These are phyloP conservation scores for Exutisphaerella laricina DNA, from an alignment of 2,329 filamentous ascomycete species.

Conservation along the genomic window DNA sequence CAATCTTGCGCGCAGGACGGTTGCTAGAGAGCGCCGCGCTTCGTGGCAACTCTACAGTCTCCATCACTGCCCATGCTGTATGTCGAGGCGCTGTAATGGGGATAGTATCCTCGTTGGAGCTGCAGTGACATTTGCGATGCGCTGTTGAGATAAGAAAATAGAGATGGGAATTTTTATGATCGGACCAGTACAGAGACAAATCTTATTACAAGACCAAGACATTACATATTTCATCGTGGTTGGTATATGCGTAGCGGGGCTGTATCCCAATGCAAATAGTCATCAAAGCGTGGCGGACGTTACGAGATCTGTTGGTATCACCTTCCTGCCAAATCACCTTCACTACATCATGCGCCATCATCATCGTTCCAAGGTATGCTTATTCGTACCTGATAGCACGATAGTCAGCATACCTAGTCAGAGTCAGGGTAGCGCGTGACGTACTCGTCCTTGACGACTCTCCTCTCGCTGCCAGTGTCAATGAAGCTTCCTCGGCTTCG, in stretches of 20 bases:
- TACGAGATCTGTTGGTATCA: neutral
- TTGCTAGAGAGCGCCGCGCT: too few relatives aligned
- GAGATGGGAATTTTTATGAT: too few relatives aligned
- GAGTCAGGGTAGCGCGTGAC: conserved; percentile 26
- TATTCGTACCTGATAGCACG: conserved; percentile 9
- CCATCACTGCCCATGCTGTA: too few relatives aligned
- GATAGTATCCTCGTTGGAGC: too few relatives aligned
- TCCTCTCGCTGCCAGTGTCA: conserved; percentile 51
- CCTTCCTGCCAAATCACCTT: neutral
- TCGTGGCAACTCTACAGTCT: too few relatives aligned
- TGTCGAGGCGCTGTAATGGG: too few relatives aligned
- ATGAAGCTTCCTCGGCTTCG: conserved; percentile 48
- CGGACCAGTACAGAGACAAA: too few relatives aligned
- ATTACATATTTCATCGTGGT: neutral
- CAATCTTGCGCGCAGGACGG: too few relatives aligned
- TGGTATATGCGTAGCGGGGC: neutral
- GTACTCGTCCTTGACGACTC: conserved; percentile 70
- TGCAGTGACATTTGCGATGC: too few relatives aligned
- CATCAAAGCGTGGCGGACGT: neutral
- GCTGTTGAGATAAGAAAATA: too few relatives aligned
- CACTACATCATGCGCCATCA: neutral
- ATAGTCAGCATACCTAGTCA: conserved; percentile 1
- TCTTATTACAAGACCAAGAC: neutral
- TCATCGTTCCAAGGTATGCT: neutral
- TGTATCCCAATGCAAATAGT: neutral